Conservation (phyloP, 2,329 filamentous ascomycete species). For the Ophiostoma novo-ulmi region DNA sequence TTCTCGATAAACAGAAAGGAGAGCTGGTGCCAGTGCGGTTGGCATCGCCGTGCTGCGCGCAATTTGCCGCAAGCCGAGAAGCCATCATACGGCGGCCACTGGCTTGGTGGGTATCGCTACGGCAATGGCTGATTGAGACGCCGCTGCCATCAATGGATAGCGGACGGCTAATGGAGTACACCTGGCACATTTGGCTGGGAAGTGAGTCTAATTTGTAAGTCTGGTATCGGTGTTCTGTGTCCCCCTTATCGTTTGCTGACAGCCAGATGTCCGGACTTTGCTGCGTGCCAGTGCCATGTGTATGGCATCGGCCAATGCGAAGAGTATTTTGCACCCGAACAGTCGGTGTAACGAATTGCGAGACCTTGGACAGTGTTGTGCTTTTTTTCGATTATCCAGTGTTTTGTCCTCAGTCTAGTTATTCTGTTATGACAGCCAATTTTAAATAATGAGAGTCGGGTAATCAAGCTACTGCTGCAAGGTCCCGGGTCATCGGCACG, state of each 20-base stretch:
- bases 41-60: constrained; percentile 48
- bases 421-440: too few species aligned
- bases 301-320: not conserved
- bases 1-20: constrained; percentile 14
- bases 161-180: constrained; percentile 48
- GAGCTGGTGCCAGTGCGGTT: constrained; percentile 35
- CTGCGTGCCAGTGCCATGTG: not conserved
- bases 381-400: not conserved
- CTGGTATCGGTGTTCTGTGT: not conserved
- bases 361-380: not conserved
- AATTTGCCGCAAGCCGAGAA: constrained; percentile 46
- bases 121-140: constrained; percentile 46
- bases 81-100: constrained; percentile 39
- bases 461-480: not conserved
- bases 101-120: constrained; percentile 43
- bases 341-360: not conserved
- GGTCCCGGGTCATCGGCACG: not conserved
- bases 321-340: not conserved
- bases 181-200: constrained; percentile 46
- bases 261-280: not conserved
- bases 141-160: constrained; percentile 40
- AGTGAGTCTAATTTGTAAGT: not conserved
- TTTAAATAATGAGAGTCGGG: not conserved
- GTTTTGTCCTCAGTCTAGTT: not conserved
- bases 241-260: not conserved